Evolutionary conservation across 2,329 filamentous ascomycete species (phyloP).

Genomic region (Apiospora aurea): DNA sequence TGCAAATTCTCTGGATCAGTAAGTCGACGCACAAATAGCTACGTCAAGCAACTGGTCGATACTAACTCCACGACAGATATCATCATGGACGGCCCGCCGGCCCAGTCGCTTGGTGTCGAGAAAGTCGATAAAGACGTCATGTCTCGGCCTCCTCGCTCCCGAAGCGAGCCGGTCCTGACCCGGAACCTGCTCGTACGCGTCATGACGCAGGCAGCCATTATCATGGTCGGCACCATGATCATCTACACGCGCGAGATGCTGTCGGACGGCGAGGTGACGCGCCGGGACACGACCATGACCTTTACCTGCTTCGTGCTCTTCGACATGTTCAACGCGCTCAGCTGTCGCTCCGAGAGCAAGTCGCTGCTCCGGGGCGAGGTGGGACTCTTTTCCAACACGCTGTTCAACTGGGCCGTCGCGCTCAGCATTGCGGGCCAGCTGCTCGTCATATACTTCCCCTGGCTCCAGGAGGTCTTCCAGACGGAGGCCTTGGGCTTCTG

Average conservation of each 20-base stretch:
- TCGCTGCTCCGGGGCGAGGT: slow-evolving; percentile 88
- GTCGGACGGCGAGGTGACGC: slow-evolving; percentile 80
- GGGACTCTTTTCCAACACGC: slow-evolving; percentile 81
- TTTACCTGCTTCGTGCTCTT: slow-evolving; percentile 99
- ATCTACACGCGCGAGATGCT: slow-evolving; percentile 94
- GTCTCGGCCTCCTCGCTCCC: slow-evolving; percentile 83
- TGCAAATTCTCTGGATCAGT: slow-evolving; percentile 99
- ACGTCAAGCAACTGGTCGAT: background rate
- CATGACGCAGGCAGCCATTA: slow-evolving; percentile 83
- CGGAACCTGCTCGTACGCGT: slow-evolving; percentile 82
- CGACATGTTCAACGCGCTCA: slow-evolving; percentile 98
- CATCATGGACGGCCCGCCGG: slow-evolving; percentile 98
- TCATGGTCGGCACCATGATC: slow-evolving; percentile 90
- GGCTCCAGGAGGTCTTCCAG: slow-evolving; percentile 93
- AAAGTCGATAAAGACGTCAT: slow-evolving; percentile 94
- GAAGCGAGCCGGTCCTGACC: slow-evolving; percentile 91
- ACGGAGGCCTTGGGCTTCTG: slow-evolving; percentile 81
- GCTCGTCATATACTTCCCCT: slow-evolving; percentile 93
- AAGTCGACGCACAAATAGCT: slow-evolving; percentile 49
- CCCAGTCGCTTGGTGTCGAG: slow-evolving; percentile 95
- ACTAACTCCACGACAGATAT: slow-evolving; percentile 70
- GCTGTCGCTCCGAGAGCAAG: slow-evolving; percentile 90
- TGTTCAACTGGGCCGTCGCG: slow-evolving; percentile 96
- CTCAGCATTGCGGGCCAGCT: slow-evolving; percentile 86
- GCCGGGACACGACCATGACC: slow-evolving; percentile 97